phyloP scores from a whole-genome alignment of 2,329 filamentous ascomycete genomes.

The Aspergillus tanneri region DNA sequence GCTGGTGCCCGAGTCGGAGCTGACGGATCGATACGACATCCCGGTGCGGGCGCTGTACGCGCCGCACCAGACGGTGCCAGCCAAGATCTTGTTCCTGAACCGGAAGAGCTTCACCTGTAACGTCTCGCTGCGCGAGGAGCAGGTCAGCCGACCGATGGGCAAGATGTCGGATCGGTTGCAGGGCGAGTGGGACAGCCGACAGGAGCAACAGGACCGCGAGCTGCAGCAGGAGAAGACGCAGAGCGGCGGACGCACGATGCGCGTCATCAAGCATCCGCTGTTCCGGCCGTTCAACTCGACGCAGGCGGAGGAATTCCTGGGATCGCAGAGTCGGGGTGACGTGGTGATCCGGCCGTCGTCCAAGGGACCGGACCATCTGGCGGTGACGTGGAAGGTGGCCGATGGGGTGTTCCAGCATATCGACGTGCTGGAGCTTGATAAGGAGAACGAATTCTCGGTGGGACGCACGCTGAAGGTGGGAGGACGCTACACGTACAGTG shows the following conservation, averaged over 20 bases:
- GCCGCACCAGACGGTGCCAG: slow-evolving; percentile 79
- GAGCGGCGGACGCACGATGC: slow-evolving; percentile 77
- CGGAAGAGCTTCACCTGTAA: slow-evolving; percentile 81
- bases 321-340: slow-evolving; percentile 80
- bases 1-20: slow-evolving; percentile 77
- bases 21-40: slow-evolving; percentile 67
- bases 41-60: slow-evolving; percentile 73
- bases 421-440: slow-evolving; percentile 93
- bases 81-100: slow-evolving; percentile 84
- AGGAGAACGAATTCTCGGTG: slow-evolving; percentile 94
- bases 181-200: slow-evolving; percentile 81
- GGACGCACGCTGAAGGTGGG: slow-evolving; percentile 81
- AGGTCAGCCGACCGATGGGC: slow-evolving; percentile 70
- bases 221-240: slow-evolving; percentile 83
- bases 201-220: slow-evolving; percentile 79
- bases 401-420: slow-evolving; percentile 97
- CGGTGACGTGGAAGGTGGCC: slow-evolving; percentile 96
- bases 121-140: slow-evolving; percentile 78
- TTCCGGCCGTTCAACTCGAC: slow-evolving; percentile 91
- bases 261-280: slow-evolving; percentile 96
- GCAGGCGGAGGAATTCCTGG: slow-evolving; percentile 90
- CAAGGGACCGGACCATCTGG: slow-evolving; percentile 91
- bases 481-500: slow-evolving; percentile 86
- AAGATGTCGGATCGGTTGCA: slow-evolving; percentile 68
- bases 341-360: slow-evolving; percentile 94